Evolutionary conservation across 2,329 filamentous ascomycete species (phyloP).

Genomic region (Epichloe aotearoae): DNA sequence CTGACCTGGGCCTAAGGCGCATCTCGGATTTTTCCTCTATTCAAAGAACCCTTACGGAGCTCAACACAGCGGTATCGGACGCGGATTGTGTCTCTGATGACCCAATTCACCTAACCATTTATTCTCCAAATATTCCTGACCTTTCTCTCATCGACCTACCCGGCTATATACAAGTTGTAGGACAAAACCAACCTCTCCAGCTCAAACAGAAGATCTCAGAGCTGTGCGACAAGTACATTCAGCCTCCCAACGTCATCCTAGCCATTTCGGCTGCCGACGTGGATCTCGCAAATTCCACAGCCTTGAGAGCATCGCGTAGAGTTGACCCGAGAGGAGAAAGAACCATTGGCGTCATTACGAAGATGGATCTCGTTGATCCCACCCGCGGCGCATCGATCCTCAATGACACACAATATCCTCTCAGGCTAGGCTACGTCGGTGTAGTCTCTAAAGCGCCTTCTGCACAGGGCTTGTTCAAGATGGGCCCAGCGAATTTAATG

Average conservation of each 20-base stretch:
- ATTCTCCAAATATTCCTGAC: constrained; percentile 90
- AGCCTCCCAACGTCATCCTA: constrained; percentile 87
- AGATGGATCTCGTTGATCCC: constrained; percentile 94
- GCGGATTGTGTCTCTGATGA: constrained; percentile 90
- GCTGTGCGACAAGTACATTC: constrained; percentile 96
- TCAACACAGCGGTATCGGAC: constrained; percentile 86
- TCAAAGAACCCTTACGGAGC: constrained; percentile 83
- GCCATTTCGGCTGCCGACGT: constrained; percentile 97
- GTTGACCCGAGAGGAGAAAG: constrained; percentile 90
- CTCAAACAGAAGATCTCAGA: constrained; percentile 93
- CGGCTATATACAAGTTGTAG: constrained; percentile 92
- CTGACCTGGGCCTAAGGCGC: constrained; percentile 75
- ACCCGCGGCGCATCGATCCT: constrained; percentile 65
- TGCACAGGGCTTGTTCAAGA: constrained; percentile 64
- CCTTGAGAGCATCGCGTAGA: constrained; percentile 73
- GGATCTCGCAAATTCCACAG: constrained; percentile 91
- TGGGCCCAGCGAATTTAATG: constrained; percentile 67
- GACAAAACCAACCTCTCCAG: constrained; percentile 77
- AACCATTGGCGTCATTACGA: constrained; percentile 97
- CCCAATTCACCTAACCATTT: constrained; percentile 89
- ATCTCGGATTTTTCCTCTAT: constrained; percentile 87
- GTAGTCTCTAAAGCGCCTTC: constrained; percentile 75
- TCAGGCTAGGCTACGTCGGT: constrained; percentile 91
- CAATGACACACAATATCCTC: constrained; percentile 80
- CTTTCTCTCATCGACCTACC: constrained; percentile 92